Evolutionary conservation across 495 filamentous ascomycete genomes (phyloP), one percentile per base, ranked within the genome.

Genomic region (Poronia punctata): DNA sequence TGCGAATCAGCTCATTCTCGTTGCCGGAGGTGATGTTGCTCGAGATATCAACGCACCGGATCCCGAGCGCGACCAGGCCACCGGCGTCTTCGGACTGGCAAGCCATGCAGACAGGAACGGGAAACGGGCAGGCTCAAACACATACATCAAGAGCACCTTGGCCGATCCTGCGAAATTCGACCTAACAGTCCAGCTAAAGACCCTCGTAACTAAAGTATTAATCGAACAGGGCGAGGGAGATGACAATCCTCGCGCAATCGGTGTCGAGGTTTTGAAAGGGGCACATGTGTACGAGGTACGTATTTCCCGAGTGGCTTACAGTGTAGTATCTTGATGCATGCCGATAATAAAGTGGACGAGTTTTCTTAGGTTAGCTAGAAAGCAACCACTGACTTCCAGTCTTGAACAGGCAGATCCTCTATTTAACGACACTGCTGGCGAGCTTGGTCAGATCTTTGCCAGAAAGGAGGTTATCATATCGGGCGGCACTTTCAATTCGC

Each of bases 381-480:
- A 24, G 12, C 3, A 3, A 9, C n/a, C 7, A 7, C 29, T 41
- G 14, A 41, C 38, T 18, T 15, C 15, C 15, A 17, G n/a, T n/a
- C 10, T 11, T 19, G 6, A 14, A n/a, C 10, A 41, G 38, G 68
- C 68, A 5, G 67, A 71, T 43, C 65, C 66, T 4, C 61, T 63
- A 12, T 58, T 64, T 38, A 46, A 56, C 3, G 59, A 52, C 18
- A 48, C 56, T 35, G 59, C 51, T 36, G 51, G 51, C 7, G 49
- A 57, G 9, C 18, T 46, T 0, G 48, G 50, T 12, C 53, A 57
- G 40, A 55, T 66, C 40, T 52, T 54, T 2, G 67, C 67, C 24
- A 50, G 45, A 0, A 67, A 65, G 34, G 76, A 80, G 49, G 72
- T 78, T 14, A 79, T 80, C 43, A 46, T 80, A 4, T 55, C 75